phyloP scores from a whole-genome alignment of 805 yeast genomes.

The Ogataea methylovora region DNA sequence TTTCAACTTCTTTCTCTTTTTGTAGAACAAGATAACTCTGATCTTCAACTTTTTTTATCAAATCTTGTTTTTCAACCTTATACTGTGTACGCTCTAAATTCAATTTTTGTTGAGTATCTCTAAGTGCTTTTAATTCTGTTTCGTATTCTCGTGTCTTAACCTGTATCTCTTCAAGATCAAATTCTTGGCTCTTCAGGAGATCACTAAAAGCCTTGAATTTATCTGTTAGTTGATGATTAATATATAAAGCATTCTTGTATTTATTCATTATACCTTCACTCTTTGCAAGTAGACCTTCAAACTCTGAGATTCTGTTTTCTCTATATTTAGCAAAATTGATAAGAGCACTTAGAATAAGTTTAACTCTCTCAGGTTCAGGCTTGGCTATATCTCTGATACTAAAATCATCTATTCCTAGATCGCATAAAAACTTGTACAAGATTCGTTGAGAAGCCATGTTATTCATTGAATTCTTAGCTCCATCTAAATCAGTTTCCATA shows the following conservation, averaged over 20 bases:
- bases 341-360: conserved; percentile 69
- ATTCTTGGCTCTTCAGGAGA: conserved; percentile 12
- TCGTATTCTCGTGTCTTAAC: conserved; percentile 51
- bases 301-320: conserved; percentile 66
- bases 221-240: conserved; percentile 29
- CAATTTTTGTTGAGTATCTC: conserved; percentile 53
- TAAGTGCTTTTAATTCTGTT: conserved; percentile 51
- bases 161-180: conserved; percentile 34
- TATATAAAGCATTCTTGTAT: conserved; percentile 34
- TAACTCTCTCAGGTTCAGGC: conserved; percentile 65
- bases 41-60: conserved; percentile 55
- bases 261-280: conserved; percentile 44
- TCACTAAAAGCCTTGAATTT: conserved; percentile 6
- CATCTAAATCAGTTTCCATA: conserved; percentile 10
- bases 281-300: conserved; percentile 51
- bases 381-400: conserved; percentile 63
- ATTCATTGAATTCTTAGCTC: conserved; percentile 31
- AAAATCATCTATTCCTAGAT: conserved; percentile 75
- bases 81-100: conserved; percentile 57
- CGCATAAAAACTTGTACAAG: conserved; percentile 53
- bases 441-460: conserved; percentile 52
- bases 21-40: conserved; percentile 50
- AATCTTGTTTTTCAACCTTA: conserved; percentile 50
- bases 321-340: conserved; percentile 81
- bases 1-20: conserved; percentile 49